phyloP scores from a whole-genome alignment of 2,329 filamentous ascomycete genomes.

The Epicoccum nigrum region DNA sequence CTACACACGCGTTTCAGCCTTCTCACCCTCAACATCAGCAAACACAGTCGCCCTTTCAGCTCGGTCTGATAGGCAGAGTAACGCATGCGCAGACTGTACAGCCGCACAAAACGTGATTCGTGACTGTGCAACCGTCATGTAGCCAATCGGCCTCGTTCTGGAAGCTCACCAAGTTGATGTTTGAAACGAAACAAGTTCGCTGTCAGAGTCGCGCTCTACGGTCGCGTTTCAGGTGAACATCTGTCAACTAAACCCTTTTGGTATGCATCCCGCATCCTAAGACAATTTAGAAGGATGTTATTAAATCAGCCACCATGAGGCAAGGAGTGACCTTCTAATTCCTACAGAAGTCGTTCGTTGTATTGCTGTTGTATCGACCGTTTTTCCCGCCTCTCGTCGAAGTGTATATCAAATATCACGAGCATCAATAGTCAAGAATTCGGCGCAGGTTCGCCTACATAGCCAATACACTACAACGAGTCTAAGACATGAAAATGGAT shows the following conservation, averaged over 20 bases:
- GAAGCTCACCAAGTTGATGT: slow-evolving; percentile 2
- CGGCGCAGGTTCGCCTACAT: slow-evolving; percentile 11
- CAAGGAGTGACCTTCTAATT: slow-evolving; percentile 7
- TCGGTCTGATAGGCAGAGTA: not conserved
- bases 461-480: not conserved
- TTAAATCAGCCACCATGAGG: slow-evolving; percentile 13
- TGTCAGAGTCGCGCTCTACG: slow-evolving; percentile 8
- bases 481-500: not conserved
- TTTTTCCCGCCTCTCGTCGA: slow-evolving; percentile 1
- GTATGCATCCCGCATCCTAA: slow-evolving; percentile 9
- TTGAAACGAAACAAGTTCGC: slow-evolving; percentile 16
- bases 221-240: slow-evolving; percentile 16
- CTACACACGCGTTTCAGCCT: slow-evolving; percentile 19
- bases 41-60: not conserved
- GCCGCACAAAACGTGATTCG: slow-evolving; percentile 6
- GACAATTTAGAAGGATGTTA: not conserved
- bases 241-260: slow-evolving; percentile 1
- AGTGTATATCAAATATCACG: not conserved
- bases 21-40: slow-evolving; percentile 8
- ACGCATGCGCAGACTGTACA: slow-evolving; percentile 3
- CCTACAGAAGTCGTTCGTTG: not conserved
- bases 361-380: not conserved
- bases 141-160: not conserved
- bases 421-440: not conserved
- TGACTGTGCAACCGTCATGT: not conserved